Base-by-base conservation (phyloP, 2,329 filamentous ascomycete genomes). In the Corynespora cassiicola region DNA sequence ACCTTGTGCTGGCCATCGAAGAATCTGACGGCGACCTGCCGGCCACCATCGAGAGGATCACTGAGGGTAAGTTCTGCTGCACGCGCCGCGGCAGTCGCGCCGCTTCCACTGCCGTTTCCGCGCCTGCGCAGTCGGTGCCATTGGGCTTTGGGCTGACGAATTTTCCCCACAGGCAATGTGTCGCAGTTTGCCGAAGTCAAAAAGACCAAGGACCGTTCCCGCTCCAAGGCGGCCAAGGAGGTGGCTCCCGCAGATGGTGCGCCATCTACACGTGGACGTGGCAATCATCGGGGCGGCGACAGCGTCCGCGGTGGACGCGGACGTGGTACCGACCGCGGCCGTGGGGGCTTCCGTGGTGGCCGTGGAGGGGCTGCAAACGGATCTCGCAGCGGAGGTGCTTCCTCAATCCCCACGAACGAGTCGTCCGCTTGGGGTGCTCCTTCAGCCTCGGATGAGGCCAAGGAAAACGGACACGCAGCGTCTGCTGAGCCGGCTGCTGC, bases 1-100 rank as follows among this genome's bases (percentile, higher is more conserved):
- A 97, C 70, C 83, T 97, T 50, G 84, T 97, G 51, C 94, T 94
- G 69, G 91, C 91, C 47, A 79, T 99, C 44, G 84, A 95, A 71
- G 94, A 99, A 76, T 87, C 86, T 39, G 81, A 88, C 59, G 88
- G 88, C 59, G 87, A 78, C 71, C 77, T 90, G 61, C 81, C 87
- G 56, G 73, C 81, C 58, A 83, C 87, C 52, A 87, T 88, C 65
- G 84, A 87, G 61, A 84, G 85, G 70, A 92, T 94, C 69, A 83
- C 85, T 58, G 86, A 91, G 71, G 87, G 87, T 90, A 77, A 63
- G 70, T 45, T 8, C 33, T 17, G 21, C 5, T 20, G 17, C 26
- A 21, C 19, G 10, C 28, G 32, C 34, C 11, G 7, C 39, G 15
- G 35, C 36, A n/a, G n/a, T 32, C 28, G 35, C 38, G 11, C 30